These are phyloP conservation scores for Eucalyptus erythrocorys DNA, from an alignment of 345 rosid genomes.

Conservation along the genomic window DNA sequence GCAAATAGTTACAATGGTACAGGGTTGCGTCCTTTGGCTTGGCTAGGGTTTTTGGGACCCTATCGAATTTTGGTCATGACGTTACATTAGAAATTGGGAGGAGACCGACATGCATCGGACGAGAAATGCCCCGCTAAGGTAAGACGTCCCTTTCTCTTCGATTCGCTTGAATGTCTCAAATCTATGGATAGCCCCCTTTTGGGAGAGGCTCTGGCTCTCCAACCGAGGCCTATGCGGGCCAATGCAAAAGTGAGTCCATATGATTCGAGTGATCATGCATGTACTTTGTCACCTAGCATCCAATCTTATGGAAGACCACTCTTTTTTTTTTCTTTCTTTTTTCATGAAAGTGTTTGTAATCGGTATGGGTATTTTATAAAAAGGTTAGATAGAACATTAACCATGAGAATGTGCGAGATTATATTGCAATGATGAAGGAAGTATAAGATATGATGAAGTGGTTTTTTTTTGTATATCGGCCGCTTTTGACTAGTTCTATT, in stretches of 20 bases:
- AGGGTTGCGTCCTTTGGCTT: not conserved
- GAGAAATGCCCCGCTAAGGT: not conserved
- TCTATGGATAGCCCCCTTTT: not conserved
- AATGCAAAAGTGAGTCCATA: not conserved
- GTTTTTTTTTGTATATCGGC: not conserved
- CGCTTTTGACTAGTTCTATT: fast-evolving
- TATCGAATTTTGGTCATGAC: not conserved
- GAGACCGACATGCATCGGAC: not conserved
- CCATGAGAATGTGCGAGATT: not conserved
- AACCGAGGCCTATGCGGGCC: not conserved
- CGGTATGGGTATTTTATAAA: not conserved
- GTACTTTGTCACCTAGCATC: not conserved
- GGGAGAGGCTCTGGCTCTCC: not conserved
- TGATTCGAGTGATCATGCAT: not conserved
- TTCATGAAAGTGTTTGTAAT: not conserved
- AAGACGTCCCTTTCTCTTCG: not conserved
- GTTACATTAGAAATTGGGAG: not conserved
- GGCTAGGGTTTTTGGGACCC: not conserved
- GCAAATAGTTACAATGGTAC: not conserved
- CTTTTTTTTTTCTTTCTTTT: not conserved
- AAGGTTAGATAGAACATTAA: not conserved
- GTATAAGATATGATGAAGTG: not conserved
- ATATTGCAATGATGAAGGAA: not conserved
- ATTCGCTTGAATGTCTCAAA: not conserved
- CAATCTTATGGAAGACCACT: not conserved